Percentiles rank a stretch among this genome's conserved stretches.
Evolutionary conservation across 2,329 filamentous ascomycete species (phyloP).

Genomic region (Fusarium sp.): DNA sequence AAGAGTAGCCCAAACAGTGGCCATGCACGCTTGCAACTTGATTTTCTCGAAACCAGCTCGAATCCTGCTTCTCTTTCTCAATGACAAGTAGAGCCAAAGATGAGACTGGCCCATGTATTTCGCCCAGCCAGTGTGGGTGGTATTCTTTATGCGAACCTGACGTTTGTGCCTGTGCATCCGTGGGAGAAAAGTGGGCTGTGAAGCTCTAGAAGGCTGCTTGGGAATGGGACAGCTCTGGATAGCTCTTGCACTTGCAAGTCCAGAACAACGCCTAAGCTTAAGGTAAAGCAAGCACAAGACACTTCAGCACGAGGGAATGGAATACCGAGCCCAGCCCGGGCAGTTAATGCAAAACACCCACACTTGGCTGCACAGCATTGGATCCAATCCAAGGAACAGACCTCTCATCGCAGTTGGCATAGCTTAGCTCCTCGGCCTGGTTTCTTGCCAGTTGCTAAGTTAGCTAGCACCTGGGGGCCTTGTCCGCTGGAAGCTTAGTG

Average conservation of each 20-base stretch:
- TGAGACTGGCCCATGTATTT: slow-evolving; percentile 6
- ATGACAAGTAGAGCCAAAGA: slow-evolving; percentile 6
- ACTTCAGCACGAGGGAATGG: neutral
- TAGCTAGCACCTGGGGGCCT: slow-evolving; percentile 8
- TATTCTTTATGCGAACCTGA: slow-evolving; percentile 42
- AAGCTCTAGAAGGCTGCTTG: slow-evolving; percentile 23
- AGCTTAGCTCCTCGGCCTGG: neutral
- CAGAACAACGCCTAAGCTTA: slow-evolving; percentile 3
- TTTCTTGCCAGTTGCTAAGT: slow-evolving; percentile 5
- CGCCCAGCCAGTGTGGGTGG: slow-evolving; percentile 12
- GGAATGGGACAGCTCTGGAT: slow-evolving; percentile 22
- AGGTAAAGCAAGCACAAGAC: neutral
- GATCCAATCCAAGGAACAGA: slow-evolving; percentile 37
- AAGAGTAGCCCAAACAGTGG: slow-evolving; percentile 1
- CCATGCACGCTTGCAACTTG: neutral
- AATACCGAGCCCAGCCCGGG: slow-evolving; percentile 16
- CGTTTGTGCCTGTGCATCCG: slow-evolving; percentile 41
- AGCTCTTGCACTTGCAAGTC: neutral
- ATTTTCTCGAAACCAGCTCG: neutral
- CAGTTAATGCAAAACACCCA: slow-evolving; percentile 40
- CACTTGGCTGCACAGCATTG: slow-evolving; percentile 32
- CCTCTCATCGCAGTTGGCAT: slow-evolving; percentile 27
- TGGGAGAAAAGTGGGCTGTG: slow-evolving; percentile 3
- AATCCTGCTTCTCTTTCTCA: neutral
- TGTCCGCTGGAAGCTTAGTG: slow-evolving; percentile 15